These are phyloP conservation scores for Myriosclerotinia scirpicola DNA, from an alignment of 2,329 filamentous ascomycete species.

Conservation along the genomic window DNA sequence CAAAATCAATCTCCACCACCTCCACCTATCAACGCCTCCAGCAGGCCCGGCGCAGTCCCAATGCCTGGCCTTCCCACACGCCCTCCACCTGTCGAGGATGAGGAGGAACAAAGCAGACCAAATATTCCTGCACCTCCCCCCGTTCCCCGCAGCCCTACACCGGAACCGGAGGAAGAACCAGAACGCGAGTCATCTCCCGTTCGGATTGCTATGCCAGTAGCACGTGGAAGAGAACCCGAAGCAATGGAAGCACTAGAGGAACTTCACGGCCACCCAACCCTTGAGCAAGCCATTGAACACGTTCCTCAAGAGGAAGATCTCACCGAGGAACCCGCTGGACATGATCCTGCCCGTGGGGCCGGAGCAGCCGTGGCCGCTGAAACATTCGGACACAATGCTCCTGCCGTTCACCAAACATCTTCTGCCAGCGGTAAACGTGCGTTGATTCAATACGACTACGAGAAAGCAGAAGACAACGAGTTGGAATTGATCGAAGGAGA, in stretches of 20 bases:
- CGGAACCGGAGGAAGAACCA: constrained; percentile 45
- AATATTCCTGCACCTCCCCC: constrained; percentile 45
- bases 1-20: constrained; percentile 42
- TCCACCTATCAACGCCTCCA: constrained; percentile 43
- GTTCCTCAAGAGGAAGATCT: constrained; percentile 65
- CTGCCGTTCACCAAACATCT: constrained; percentile 46
- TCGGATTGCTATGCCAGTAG: constrained; percentile 81
- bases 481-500: constrained; percentile 88
- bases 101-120: constrained; percentile 54
- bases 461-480: constrained; percentile 97
- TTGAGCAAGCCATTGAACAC: constrained; percentile 62
- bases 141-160: constrained; percentile 41
- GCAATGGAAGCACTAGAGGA: constrained; percentile 51
- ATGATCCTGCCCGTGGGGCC: constrained; percentile 59
- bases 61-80: constrained; percentile 73
- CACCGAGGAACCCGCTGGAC: constrained; percentile 61
- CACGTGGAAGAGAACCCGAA: constrained; percentile 57
- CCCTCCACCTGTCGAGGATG: constrained; percentile 50
- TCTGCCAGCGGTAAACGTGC: constrained; percentile 67
- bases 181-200: constrained; percentile 70
- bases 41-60: constrained; percentile 70
- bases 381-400: constrained; percentile 44
- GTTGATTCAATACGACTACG: constrained; percentile 89
- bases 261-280: constrained; percentile 52
- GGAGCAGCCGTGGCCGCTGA: constrained; percentile 55